A percentile compares a stretch with the other conserved stretches of the same genome.
Evolutionary conservation across 2,329 filamentous ascomycete species (phyloP).

Genomic region (Exophiala alcalophila): DNA sequence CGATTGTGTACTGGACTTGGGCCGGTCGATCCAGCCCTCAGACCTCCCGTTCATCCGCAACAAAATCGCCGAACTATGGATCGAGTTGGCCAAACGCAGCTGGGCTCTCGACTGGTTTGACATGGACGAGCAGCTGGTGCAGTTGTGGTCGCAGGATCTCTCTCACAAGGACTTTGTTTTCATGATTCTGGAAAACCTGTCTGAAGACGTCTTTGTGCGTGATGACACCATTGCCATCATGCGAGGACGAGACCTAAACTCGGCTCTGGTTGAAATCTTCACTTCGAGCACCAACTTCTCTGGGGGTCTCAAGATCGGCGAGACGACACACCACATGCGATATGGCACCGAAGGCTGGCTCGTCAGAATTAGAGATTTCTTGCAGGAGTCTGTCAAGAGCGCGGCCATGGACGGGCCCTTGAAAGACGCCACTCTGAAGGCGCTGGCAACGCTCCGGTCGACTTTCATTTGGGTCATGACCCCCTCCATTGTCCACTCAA

Average conservation of each 20-base stretch:
- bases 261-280: constrained; percentile 90
- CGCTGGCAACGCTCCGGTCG: constrained; percentile 72
- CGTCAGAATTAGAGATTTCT: constrained; percentile 68
- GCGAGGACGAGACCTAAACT: constrained; percentile 78
- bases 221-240: constrained; percentile 84
- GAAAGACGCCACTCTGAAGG: constrained; percentile 69
- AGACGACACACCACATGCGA: constrained; percentile 66
- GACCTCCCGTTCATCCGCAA: constrained; percentile 85
- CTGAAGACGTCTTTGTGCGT: constrained; percentile 88
- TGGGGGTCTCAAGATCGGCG: constrained; percentile 69
- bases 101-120: constrained; percentile 94
- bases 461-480: constrained; percentile 85
- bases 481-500: constrained; percentile 70
- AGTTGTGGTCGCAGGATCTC: constrained; percentile 66
- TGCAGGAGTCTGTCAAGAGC: constrained; percentile 68
- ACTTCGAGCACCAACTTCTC: constrained; percentile 72
- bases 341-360: constrained; percentile 86
- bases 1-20: constrained; percentile 74
- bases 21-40: constrained; percentile 64
- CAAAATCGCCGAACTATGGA: constrained; percentile 93
- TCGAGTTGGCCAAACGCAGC: constrained; percentile 85
- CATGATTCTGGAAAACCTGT: constrained; percentile 82
- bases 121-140: constrained; percentile 81
- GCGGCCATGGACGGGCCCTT: constrained; percentile 59
- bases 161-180: constrained; percentile 83